phyloP scores from a whole-genome alignment of 1,139 yeast species.

The Hyphopichia pseudoburtonii region DNA sequence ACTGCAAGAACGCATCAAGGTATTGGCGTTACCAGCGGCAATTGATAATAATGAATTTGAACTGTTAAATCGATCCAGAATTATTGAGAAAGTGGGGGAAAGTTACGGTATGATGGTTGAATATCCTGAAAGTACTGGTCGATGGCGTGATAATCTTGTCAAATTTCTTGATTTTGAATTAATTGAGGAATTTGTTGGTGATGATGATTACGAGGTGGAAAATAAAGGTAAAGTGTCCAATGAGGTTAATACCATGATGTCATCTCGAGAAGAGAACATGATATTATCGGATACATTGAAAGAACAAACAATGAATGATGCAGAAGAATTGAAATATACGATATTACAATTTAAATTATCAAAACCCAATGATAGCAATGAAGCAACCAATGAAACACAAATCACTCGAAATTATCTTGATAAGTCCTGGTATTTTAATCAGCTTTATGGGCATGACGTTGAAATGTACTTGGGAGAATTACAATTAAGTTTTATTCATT shows the following conservation, averaged over 20 bases:
- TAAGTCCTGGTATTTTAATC: slow-evolving; percentile 27
- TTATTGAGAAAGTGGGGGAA: slow-evolving; percentile 17
- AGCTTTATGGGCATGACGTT: slow-evolving; percentile 20
- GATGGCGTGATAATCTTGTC: slow-evolving; percentile 17
- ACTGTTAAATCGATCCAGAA: slow-evolving; percentile 13
- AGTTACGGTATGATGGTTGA: slow-evolving; percentile 21
- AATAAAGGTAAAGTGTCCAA: slow-evolving; percentile 5
- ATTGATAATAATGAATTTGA: slow-evolving; percentile 8
- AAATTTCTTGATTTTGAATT: slow-evolving; percentile 19
- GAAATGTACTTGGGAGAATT: slow-evolving; percentile 26
- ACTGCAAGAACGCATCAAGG: background rate
- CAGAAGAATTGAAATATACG: slow-evolving; percentile 24
- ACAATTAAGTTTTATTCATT: slow-evolving; percentile 24
- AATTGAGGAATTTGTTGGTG: slow-evolving; percentile 16
- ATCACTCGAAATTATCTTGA: slow-evolving; percentile 24
- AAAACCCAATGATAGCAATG: slow-evolving; percentile 4
- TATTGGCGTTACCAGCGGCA: background rate
- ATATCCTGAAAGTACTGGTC: slow-evolving; percentile 19
- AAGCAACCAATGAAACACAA: slow-evolving; percentile 7
- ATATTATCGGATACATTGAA: slow-evolving; percentile 18
- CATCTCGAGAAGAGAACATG: slow-evolving; percentile 30
- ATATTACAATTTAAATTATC: slow-evolving; percentile 19
- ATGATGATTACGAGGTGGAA: background rate
- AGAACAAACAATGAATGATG: slow-evolving; percentile 10
- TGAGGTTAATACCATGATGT: slow-evolving; percentile 23